Conservation (phyloP, 352 stramenopile genomes). For the Elongisporangium senticosum region DNA sequence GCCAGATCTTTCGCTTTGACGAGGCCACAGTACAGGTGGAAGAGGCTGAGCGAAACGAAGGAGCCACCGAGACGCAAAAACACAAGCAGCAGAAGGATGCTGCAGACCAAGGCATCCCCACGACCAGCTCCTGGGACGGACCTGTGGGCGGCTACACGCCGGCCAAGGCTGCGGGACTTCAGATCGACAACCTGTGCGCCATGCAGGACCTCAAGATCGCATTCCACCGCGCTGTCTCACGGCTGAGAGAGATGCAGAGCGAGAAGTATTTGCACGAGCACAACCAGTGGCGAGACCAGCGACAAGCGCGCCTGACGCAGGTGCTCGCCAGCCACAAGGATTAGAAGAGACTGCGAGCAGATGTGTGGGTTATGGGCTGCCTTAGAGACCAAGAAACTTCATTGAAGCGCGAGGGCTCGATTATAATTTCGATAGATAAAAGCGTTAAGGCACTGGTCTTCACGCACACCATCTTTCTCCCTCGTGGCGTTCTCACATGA, state of each 20-base stretch:
- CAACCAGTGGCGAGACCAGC: conserved; percentile 13
- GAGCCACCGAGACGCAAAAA: conserved; percentile 17
- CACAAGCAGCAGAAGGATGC: conserved; percentile 39
- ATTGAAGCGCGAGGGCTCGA: neutral
- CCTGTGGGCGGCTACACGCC: conserved; percentile 51
- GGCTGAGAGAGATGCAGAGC: conserved; percentile 85
- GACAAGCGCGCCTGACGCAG: conserved; percentile 21
- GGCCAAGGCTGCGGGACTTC: conserved; percentile 45
- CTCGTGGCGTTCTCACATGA: neutral
- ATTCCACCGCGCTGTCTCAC: conserved; percentile 73
- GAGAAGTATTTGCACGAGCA: conserved; percentile 58
- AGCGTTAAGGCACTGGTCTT: neutral
- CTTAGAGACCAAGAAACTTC: neutral
- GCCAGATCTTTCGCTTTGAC: conserved; percentile 72
- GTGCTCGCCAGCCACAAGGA: conserved; percentile 6
- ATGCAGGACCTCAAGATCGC: conserved; percentile 71
- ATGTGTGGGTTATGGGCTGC: too few species aligned
- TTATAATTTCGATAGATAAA: neutral
- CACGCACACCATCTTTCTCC: neutral
- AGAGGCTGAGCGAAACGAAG: conserved; percentile 5
- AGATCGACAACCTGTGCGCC: conserved; percentile 59
- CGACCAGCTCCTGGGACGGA: conserved; percentile 62
- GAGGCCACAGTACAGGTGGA: conserved; percentile 28
- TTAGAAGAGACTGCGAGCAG: neutral
- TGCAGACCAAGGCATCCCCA: conserved; percentile 39